Conservation (phyloP, 2,329 filamentous ascomycete species). For the Colletotrichum sp. region DNA sequence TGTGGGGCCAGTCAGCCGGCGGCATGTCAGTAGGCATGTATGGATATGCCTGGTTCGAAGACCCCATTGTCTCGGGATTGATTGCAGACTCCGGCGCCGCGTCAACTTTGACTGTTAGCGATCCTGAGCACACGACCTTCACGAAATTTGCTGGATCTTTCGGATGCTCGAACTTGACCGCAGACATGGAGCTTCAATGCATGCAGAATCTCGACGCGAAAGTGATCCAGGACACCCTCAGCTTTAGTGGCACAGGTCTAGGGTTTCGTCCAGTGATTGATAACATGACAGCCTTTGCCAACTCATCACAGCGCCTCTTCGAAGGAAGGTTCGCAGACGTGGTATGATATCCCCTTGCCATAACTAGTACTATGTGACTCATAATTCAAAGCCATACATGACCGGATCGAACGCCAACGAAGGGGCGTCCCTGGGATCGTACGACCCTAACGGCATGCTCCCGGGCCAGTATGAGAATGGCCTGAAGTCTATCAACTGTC, state of each 20-base stretch:
- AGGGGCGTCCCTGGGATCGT: neutral
- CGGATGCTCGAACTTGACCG: neutral
- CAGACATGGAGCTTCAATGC: neutral
- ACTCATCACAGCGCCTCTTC: neutral
- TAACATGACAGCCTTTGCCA: neutral
- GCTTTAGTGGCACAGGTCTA: neutral
- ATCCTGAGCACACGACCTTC: neutral
- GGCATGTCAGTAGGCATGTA: constrained; percentile 9
- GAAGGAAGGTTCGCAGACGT: constrained; percentile 1
- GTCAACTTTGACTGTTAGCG: neutral
- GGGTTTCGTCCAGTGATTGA: neutral
- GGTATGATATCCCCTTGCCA: neutral
- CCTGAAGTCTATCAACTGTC: neutral
- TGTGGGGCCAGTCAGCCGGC: constrained; percentile 16
- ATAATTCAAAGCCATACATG: neutral
- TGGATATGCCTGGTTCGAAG: constrained; percentile 2
- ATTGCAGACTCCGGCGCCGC: constrained; percentile 10
- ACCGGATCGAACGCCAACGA: constrained; percentile 8
- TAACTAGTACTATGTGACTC: neutral
- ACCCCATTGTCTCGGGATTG: neutral
- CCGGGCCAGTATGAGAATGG: constrained; percentile 1
- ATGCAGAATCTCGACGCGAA: neutral
- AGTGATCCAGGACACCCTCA: neutral
- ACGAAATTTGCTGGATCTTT: neutral
- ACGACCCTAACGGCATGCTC: neutral